Base-by-base conservation (phyloP, 2,329 filamentous ascomycete genomes). In the Phyllosticta citrichinensis region DNA sequence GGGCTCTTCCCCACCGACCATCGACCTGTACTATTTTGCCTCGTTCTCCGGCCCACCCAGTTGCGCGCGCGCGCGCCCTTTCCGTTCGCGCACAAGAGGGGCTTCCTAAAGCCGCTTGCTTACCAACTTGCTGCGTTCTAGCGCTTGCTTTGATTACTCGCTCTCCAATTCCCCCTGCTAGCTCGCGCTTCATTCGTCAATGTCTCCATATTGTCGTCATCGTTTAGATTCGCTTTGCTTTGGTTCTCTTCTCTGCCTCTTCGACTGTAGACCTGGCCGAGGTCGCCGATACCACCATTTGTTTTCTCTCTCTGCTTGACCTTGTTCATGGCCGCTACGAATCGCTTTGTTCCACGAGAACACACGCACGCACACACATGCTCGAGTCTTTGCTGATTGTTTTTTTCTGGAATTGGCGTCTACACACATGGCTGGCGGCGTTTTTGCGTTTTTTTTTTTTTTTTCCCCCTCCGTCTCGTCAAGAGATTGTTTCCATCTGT, bases 61-160 rank as follows among this genome's bases (percentile, higher is more conserved):
- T 40, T 40, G 57, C 52, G 22, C 52, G 52, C 52, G 22, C 52
- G 52, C n/a, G 24, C 51, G 55, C 8, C 47, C 52, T 47, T 54
- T 55, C 19, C 52, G 24, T 51, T 24, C 50, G 35, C 27, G 52
- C 52, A 8, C 35, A 24, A 33, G 20, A 11, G n/a, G 54, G 54
- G 25, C 57, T 59, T 22, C 30, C 54, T 56, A 56, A 51, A 61
- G 53, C 54, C 53, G 40, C 27, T 56, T 56, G 58, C 53, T 56
- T 61, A 53, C 35, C 30, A 61, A 24, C 22, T 60, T 61, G 54
- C 54, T 61, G 27, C 52, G 58, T 61, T 61, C 50, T 22, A 61
- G 58, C 58, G 58, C 35, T 56, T 53, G 33, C 33, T 56, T 56
- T 61, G 33, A 40, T 40, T 40, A 40, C 33, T 40, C 5, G 11